These are phyloP conservation scores for Purpureocillium lavendulum DNA, from an alignment of 2,329 filamentous ascomycete species.

Conservation along the genomic window DNA sequence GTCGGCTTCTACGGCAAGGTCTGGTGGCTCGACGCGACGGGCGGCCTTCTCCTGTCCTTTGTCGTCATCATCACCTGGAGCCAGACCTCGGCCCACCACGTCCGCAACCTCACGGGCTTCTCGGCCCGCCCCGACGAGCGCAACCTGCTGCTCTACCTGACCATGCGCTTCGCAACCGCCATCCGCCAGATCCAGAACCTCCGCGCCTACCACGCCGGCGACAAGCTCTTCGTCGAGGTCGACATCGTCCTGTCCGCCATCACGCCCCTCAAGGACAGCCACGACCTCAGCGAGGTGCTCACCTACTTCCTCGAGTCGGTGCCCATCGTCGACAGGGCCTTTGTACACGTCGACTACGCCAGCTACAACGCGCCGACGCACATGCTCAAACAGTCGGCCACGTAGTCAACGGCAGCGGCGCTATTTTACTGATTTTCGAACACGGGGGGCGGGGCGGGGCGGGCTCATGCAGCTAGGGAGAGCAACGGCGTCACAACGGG, in stretches of 20 bases:
- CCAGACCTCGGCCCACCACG: constrained; percentile 64
- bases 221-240: constrained; percentile 74
- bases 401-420: too few relatives aligned
- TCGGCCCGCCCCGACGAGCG: constrained; percentile 73
- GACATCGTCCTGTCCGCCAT: constrained; percentile 76
- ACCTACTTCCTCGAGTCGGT: constrained; percentile 82
- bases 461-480: too few relatives aligned
- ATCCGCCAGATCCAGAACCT: constrained; percentile 81
- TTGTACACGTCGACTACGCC: constrained; percentile 59
- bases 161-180: constrained; percentile 85
- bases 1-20: constrained; percentile 66
- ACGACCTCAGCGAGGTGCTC: constrained; percentile 69
- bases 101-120: constrained; percentile 72
- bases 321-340: constrained; percentile 66
- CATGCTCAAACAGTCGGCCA: constrained; percentile 31
- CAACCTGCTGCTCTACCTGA: constrained; percentile 80
- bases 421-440: too few relatives aligned
- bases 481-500: background rate
- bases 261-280: constrained; percentile 68
- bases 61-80: constrained; percentile 78
- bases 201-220: constrained; percentile 76
- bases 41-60: constrained; percentile 68
- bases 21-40: constrained; percentile 79
- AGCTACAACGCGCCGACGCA: constrained; percentile 55
- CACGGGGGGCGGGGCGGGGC: too few relatives aligned